Evolutionary conservation across 2,329 filamentous ascomycete species (phyloP).

Genomic region (Cadophora malorum): DNA sequence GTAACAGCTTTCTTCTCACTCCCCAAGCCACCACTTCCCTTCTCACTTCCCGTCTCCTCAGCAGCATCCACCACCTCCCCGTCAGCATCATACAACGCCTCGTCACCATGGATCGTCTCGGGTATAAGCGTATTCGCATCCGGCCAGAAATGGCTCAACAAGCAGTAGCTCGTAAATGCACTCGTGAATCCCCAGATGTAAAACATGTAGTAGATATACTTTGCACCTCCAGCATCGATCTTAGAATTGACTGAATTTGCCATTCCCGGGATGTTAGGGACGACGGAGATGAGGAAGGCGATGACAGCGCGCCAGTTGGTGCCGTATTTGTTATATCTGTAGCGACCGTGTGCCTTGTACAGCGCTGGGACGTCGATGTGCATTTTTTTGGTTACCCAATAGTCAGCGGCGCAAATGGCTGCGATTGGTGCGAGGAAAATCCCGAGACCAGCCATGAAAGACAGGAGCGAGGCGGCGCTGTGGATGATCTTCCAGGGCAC

Average conservation of each 20-base stretch:
- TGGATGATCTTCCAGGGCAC: conserved; percentile 56
- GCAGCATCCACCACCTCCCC: conserved; percentile 27
- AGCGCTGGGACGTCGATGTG: conserved; percentile 47
- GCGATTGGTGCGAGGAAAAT: conserved; percentile 49
- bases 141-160: conserved; percentile 46
- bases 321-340: conserved; percentile 40
- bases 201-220: conserved; percentile 47
- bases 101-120: conserved; percentile 45
- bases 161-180: conserved; percentile 45
- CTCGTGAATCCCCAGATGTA: conserved; percentile 49
- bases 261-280: conserved; percentile 41
- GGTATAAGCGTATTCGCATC: conserved; percentile 43
- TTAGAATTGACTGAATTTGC: conserved; percentile 35
- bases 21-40: neutral
- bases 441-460: conserved; percentile 46
- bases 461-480: conserved; percentile 42
- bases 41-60: conserved; percentile 32
- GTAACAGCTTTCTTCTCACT: conserved; percentile 32
- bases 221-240: conserved; percentile 42
- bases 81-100: conserved; percentile 20
- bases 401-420: conserved; percentile 48
- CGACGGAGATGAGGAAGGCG: conserved; percentile 38
- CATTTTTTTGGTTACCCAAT: conserved; percentile 44
- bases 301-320: conserved; percentile 40
- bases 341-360: conserved; percentile 40